phyloP scores from a whole-genome alignment of 2,329 filamentous ascomycete genomes.

The Fusarium liriodendri region DNA sequence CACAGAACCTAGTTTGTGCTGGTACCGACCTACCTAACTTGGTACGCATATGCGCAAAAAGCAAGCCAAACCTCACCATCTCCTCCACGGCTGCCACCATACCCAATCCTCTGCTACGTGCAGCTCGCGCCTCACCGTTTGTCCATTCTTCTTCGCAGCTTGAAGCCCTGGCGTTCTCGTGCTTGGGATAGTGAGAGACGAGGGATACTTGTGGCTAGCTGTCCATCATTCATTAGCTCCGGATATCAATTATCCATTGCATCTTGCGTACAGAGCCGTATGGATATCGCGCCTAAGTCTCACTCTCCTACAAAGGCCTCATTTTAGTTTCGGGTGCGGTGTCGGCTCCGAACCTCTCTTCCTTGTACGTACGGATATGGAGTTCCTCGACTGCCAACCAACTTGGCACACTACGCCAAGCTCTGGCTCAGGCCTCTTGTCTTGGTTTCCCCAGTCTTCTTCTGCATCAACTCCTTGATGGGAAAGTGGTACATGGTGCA shows the following conservation, averaged over 20 bases:
- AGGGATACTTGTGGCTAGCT: background rate
- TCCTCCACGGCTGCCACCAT: conserved; percentile 9
- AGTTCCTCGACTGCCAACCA: background rate
- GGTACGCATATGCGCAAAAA: background rate
- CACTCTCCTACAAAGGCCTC: background rate
- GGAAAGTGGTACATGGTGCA: background rate
- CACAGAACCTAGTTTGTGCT: background rate
- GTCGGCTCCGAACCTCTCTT: background rate
- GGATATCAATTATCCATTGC: background rate
- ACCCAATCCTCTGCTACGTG: conserved; percentile 18
- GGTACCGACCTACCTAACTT: background rate
- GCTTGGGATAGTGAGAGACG: background rate
- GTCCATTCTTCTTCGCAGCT: background rate
- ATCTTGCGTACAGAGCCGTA: background rate
- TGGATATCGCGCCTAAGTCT: background rate
- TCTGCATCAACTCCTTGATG: background rate
- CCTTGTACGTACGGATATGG: background rate
- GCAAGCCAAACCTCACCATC: conserved; percentile 3
- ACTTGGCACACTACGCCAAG: background rate
- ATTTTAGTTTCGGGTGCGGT: background rate
- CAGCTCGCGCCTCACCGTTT: background rate
- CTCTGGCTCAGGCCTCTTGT: background rate
- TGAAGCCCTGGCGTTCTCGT: background rate
- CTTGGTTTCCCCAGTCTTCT: background rate
- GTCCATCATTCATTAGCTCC: background rate